Base-by-base conservation (phyloP, 306 rosid species). In the Begonia loranthoides region DNA sequence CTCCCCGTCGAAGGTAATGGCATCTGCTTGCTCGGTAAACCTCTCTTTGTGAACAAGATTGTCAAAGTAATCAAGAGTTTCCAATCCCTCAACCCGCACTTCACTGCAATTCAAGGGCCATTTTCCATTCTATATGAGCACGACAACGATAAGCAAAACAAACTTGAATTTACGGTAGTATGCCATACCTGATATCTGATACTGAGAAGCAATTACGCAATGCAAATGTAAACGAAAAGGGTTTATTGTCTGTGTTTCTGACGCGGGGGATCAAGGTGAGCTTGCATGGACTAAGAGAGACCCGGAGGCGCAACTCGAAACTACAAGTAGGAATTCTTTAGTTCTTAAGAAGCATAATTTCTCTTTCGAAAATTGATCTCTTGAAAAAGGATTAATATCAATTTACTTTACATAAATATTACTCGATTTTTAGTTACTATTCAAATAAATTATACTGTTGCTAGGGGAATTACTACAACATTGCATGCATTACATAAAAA, bases 11-110 rank as follows among this genome's bases (percentile, higher is more conserved):
- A 84, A 80, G 6, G 90, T 84, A 36, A 84, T 66, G 53, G 94
- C 90, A 73, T 84, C 94, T 41, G 87, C 94, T 51, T 84, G 94
- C 51, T 84, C 94, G 10, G 94, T 84, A 76, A 75, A 80, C 67
- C 87, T 74, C 56, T 68, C 54, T 56, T 74, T 63, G 33, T 59
- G 63, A 59, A 58, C 58, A 52, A 80, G 70, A 62, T 77, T 75
- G 60, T 84, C 94, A 11, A 77, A 61, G 74, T 78, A 84, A 64
- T 84, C 89, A 36, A 84, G 83, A 17, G 94, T 84, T 70, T 84
- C 94, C 72, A 84, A 68, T 67, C 89, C 94, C 68, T 84, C 94
- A 57, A 84, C 64, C 6, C 89, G 79, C 57, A 84, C 89, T 71
- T 84, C 89, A 52, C 94, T 84, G 83, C 71, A 74, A 38, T 58